Base-by-base conservation (phyloP, 2,329 filamentous ascomycete genomes). In the Knufia petricola region DNA sequence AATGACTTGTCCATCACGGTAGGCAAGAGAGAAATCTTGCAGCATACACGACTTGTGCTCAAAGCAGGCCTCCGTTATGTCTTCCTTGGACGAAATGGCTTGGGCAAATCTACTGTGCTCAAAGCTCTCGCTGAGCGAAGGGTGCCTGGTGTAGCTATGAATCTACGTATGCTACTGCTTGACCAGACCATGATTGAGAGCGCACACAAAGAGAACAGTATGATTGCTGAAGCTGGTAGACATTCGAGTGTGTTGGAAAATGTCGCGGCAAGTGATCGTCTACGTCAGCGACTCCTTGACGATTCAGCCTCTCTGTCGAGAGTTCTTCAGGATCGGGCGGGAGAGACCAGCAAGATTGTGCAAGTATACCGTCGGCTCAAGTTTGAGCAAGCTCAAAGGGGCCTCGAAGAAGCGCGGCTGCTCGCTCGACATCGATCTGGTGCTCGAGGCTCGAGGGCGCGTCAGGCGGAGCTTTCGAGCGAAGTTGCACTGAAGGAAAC, bases 41-140 rank as follows among this genome's bases (percentile, higher is more conserved):
- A 71, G 8, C 78, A 84, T 62, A 84, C 83, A 1, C 81, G 80
- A 49, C 66, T 94, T 30, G 77, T 81, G 20, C 67, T 94, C 2
- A 85, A 90, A 55, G 77, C 81, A 43, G 82, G 84, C 0, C 73
- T 80, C 39, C 75, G 84, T 52, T 94, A 94, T 70, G 86, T 85
- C 0, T 70, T 94, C 1, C 72, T 90, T 17, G 87, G 87, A 0
- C 75, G 85, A 4, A 94, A 94, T 65, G 87, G 87, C 0, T 84
- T 81, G 1, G 87, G 87, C 4, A 94, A 94, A 61, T 89, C 85
- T 3, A 90, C 81, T 83, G 65, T 63, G 74, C 69, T 92, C 13
- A 78, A 78, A 59, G 85, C 87, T 1, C 81, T 94, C 56, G 82
- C 81, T 3, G 81, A 87, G 52, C 86, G 86, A 58, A 72, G 88